Evolutionary conservation across 1,284 basidiomycete genomes (phyloP), one percentile per base, ranked within the genome.

Genomic region (Jaminaea rosea): DNA sequence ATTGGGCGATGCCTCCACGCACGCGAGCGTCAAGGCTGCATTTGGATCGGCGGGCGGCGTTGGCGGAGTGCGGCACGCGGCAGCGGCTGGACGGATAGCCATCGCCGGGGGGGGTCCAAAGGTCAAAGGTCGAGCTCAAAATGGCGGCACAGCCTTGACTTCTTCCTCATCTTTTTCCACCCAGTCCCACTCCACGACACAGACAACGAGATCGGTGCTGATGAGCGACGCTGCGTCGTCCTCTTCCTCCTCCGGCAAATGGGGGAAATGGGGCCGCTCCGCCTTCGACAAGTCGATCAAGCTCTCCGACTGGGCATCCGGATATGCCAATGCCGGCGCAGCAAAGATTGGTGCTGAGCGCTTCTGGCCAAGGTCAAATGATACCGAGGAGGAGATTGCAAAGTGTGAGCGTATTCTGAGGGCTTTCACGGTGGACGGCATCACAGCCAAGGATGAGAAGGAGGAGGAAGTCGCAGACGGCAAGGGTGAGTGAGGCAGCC

Each of bases 301-400:
- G 13, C 50, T 69, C 29, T 66, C 61, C 11, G 70, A 72, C 51
- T 72, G 67, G 67, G 62, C 65, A 4, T 59, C 67, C 1, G 63
- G 60, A 27, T 68, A 72, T 45, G 69, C 65, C 23, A 72, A 72
- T 28, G 53, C 55, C 8, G 69, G 58, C 0, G 63, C 64, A 3
- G 26, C 44, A 49, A 47, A 68, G 62, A 53, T 78, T 4, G 78
- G 79, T 3, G 76, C 74, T 8, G 79, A 80, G 53, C 67, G 76
- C 2, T 81, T 81, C 62, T 80, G 76, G 75, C 80, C 80, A 2
- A 75, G 76, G 21, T 76, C 75, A 7, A 77, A 76, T 37, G 80
- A 81, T 54, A 78, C 79, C 45, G 67, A 55, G 0, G 66, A 75
- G 29, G 79, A 80, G 60, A 75, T 80, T 55, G 76, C 77, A 21